Percentiles rank a stretch among this genome's conserved stretches.
Conservation (phyloP, 257 asterid species). For the Linaria vulgaris region DNA sequence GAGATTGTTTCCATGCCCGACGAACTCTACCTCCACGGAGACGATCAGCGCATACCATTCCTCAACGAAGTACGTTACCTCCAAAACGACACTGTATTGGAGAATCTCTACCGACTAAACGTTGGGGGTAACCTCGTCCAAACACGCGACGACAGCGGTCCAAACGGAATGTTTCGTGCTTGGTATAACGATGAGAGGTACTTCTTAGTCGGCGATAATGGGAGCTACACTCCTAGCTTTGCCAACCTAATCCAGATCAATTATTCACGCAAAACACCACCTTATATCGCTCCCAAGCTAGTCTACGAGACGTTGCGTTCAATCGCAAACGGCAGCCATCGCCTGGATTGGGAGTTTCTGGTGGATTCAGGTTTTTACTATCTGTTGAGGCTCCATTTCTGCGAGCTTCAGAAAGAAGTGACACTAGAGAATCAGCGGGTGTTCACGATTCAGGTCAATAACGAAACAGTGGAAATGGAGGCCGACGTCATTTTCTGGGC, state of each 20-base stretch:
- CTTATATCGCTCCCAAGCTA: slow-evolving; percentile 44
- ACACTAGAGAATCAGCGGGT: slow-evolving; percentile 8
- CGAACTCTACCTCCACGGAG: slow-evolving; percentile 36
- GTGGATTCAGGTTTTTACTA: slow-evolving; percentile 53
- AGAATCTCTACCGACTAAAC: slow-evolving; percentile 49
- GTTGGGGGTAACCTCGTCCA: slow-evolving; percentile 30
- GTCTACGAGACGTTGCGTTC: slow-evolving; percentile 42
- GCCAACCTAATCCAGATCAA: slow-evolving; percentile 7
- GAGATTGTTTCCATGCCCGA: slow-evolving; percentile 56
- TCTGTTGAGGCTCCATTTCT: slow-evolving; percentile 56
- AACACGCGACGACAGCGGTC: slow-evolving; percentile 36
- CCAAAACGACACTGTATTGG: slow-evolving; percentile 32
- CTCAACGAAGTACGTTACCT: neutral
- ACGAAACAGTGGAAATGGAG: slow-evolving; percentile 9
- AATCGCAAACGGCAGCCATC: neutral
- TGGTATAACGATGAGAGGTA: slow-evolving; percentile 34
- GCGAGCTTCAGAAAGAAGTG: slow-evolving; percentile 33
- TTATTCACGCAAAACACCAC: slow-evolving; percentile 28
- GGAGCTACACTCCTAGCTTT: no score
- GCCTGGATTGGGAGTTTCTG: slow-evolving; percentile 43
- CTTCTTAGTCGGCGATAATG: neutral
- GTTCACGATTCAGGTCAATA: slow-evolving; percentile 29
- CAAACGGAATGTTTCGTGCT: slow-evolving; percentile 39
- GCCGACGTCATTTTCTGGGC: slow-evolving; percentile 33
- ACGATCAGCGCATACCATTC: neutral